These are phyloP conservation scores for Arabidopsis thaliana DNA, from an alignment of 345 rosid genomes.

Conservation along the genomic window TAIR10.1 NC_003075.7:15431501-15432000, in stretches of 20 bases:
- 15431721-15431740: conserved; percentile 69
- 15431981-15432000: conserved; percentile 63
- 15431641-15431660: conserved; percentile 62
- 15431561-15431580: conserved; percentile 70
- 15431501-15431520: conserved; percentile 35
- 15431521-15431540: conserved; percentile 83
- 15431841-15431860: conserved; percentile 92
- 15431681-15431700: conserved; percentile 26
- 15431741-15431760: conserved; percentile 82
- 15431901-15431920: conserved; percentile 27
- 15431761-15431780: conserved; percentile 61
- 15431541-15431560: conserved; percentile 71
- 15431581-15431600: conserved; percentile 68
- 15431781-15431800: conserved; percentile 59
- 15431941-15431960: neutral
- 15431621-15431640: conserved; percentile 56
- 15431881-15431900: neutral
- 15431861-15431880: conserved; percentile 85
- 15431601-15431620: conserved; percentile 55
- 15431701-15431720: conserved; percentile 65
- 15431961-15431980: neutral
- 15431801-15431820: conserved; percentile 65
- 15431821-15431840: conserved; percentile 88
- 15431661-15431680: conserved; percentile 17
- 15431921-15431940: conserved; percentile 8